Percentiles rank a stretch among this genome's conserved stretches.
Evolutionary conservation across 2,329 filamentous ascomycete species (phyloP).

Genomic region (Bipolaris gigantea): DNA sequence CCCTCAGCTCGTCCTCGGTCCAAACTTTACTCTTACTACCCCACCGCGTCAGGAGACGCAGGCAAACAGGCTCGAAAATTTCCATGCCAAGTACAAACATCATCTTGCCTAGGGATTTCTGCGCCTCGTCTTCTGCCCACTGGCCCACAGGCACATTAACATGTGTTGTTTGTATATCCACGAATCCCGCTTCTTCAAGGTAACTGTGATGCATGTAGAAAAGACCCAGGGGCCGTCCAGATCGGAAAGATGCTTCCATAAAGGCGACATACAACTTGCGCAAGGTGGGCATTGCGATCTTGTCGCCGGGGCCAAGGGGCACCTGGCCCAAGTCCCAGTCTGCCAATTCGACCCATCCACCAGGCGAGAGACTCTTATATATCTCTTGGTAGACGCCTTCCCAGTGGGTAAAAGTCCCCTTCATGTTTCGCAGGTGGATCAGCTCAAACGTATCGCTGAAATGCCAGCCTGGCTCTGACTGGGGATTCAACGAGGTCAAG

Average conservation of each 20-base stretch:
- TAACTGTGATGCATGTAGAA: slow-evolving; percentile 48
- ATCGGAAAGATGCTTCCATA: slow-evolving; percentile 45
- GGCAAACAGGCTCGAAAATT: slow-evolving; percentile 31
- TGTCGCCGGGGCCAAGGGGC: slow-evolving; percentile 7
- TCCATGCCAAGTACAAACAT: slow-evolving; percentile 41
- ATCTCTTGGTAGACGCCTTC: slow-evolving; percentile 50
- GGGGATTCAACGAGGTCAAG: slow-evolving; percentile 23
- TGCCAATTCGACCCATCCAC: slow-evolving; percentile 52
- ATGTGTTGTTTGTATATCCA: slow-evolving; percentile 46
- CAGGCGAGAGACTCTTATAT: slow-evolving; percentile 49
- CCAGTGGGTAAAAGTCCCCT: slow-evolving; percentile 54
- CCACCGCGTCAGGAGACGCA: slow-evolving; percentile 35
- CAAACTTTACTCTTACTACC: slow-evolving; percentile 34
- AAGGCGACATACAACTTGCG: slow-evolving; percentile 32
- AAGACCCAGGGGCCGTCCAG: slow-evolving; percentile 47
- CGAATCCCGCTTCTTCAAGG: slow-evolving; percentile 50
- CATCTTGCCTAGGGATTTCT: slow-evolving; percentile 39
- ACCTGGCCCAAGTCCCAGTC: slow-evolving; percentile 44
- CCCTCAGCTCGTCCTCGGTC: slow-evolving; percentile 33
- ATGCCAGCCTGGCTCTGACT: slow-evolving; percentile 47
- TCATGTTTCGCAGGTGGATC: slow-evolving; percentile 53
- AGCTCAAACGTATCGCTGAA: slow-evolving; percentile 54
- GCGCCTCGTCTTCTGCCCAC: slow-evolving; percentile 37
- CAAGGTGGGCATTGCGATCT: slow-evolving; percentile 28
- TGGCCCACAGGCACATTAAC: slow-evolving; percentile 43